Evolutionary conservation across 2,329 filamentous ascomycete species (phyloP).

Genomic region (Fusarium sp.): DNA sequence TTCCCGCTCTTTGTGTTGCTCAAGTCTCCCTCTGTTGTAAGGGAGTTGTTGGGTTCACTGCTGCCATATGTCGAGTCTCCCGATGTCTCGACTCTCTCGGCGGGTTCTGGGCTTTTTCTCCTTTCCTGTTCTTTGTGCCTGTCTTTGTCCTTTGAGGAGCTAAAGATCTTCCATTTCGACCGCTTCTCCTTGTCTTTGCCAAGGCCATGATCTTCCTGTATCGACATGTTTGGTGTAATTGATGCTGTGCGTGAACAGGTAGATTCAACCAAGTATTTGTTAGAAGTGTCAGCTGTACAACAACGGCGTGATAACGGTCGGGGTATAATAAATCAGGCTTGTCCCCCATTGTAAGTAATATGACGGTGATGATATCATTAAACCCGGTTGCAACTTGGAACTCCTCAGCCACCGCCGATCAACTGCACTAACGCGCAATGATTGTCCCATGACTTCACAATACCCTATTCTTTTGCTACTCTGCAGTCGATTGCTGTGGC

Average conservation of each 20-base stretch:
- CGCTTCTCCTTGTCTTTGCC: conserved; percentile 38
- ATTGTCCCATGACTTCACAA: conserved; percentile 25
- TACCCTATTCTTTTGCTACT: neutral
- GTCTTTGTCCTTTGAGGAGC: conserved; percentile 38
- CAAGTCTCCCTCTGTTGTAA: conserved; percentile 35
- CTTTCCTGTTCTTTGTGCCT: conserved; percentile 22
- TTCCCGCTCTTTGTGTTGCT: conserved; percentile 23
- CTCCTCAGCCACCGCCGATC: conserved; percentile 23
- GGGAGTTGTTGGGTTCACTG: conserved; percentile 39
- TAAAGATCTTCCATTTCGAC: conserved; percentile 42
- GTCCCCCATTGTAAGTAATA: conserved; percentile 5
- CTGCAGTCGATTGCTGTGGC: conserved; percentile 3
- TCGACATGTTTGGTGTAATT: conserved; percentile 3
- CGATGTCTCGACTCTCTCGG: conserved; percentile 7
- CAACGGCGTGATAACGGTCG: neutral
- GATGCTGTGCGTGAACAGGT: neutral
- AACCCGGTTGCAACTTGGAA: conserved; percentile 22
- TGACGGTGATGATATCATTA: conserved; percentile 33
- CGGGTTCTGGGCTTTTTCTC: conserved; percentile 21
- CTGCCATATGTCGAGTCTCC: conserved; percentile 39
- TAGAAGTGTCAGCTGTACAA: neutral
- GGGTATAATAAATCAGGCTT: conserved; percentile 22
- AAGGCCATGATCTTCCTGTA: conserved; percentile 18
- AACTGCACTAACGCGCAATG: conserved; percentile 33
- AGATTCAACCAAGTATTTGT: neutral